Conservation (phyloP, 768 basidiomycete species). For the Tremella fuciformis region DNA sequence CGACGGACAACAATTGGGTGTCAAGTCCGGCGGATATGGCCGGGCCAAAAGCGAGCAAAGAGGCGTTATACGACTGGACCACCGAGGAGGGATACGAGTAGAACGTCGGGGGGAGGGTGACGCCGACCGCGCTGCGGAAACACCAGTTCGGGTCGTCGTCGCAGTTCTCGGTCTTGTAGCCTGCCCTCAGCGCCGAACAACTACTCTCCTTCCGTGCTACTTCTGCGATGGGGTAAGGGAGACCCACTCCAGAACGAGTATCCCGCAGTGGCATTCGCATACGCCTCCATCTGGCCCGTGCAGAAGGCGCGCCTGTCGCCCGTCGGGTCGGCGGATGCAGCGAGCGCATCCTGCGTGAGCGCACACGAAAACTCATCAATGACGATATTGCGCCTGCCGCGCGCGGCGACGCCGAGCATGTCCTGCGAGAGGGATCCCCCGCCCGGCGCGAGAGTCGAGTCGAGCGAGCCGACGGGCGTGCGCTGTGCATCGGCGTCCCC, state of each 20-base stretch:
- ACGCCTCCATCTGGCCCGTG: conserved; percentile 61
- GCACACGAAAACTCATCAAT: conserved; percentile 59
- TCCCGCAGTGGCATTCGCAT: conserved; percentile 60
- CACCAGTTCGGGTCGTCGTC: conserved; percentile 66
- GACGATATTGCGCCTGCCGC: conserved; percentile 31
- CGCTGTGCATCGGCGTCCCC: conserved; percentile 27
- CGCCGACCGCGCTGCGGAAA: conserved; percentile 63
- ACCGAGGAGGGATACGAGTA: conserved; percentile 55
- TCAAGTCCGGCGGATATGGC: not conserved
- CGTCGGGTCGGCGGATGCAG: conserved; percentile 56
- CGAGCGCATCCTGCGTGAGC: conserved; percentile 56
- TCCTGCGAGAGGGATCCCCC: conserved; percentile 28
- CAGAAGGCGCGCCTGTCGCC: conserved; percentile 60
- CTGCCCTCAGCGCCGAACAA: conserved; percentile 54
- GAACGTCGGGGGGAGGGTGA: conserved; percentile 61
- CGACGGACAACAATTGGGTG: conserved; percentile 2
- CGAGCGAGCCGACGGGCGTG: conserved; percentile 39
- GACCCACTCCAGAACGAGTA: conserved; percentile 68
- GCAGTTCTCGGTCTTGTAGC: conserved; percentile 65
- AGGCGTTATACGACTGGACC: not conserved
- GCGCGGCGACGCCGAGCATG: conserved; percentile 42
- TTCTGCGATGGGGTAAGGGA: conserved; percentile 28
- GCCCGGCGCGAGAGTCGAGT: conserved; percentile 40
- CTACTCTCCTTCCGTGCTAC: not conserved
- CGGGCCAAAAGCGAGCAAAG: not conserved